phyloP scores from a whole-genome alignment of 176 grass and related monocot genomes.

The Juncus effusus region DNA sequence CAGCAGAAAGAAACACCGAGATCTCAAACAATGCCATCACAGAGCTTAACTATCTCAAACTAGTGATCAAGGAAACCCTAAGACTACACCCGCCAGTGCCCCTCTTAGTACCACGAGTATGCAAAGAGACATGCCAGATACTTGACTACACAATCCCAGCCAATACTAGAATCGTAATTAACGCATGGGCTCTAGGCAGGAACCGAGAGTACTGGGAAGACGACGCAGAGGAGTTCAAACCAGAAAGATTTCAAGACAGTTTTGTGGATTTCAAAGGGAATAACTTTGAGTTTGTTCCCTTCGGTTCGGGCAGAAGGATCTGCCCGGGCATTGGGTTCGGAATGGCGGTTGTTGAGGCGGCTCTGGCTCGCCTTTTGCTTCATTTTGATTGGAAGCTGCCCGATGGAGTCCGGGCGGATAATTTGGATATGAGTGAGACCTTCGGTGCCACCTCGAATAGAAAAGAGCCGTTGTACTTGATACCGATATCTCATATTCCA shows the following conservation, averaged over 20 bases:
- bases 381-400: conserved; percentile 29
- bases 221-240: conserved; percentile 13
- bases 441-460: not conserved
- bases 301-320: conserved; percentile 21
- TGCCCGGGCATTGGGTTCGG: conserved; percentile 15
- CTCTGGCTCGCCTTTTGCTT: conserved; percentile 6
- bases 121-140: conserved; percentile 7
- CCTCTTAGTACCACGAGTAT: conserved; percentile 5
- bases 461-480: conserved; percentile 19
- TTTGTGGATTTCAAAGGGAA: conserved; percentile 9
- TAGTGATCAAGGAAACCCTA: conserved; percentile 26
- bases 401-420: not conserved
- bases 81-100: conserved; percentile 17
- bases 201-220: conserved; percentile 15
- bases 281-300: conserved; percentile 24
- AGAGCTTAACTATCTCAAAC: conserved; percentile 8
- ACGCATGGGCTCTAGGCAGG: conserved; percentile 26
- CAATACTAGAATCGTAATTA: not conserved
- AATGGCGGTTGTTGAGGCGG: not conserved
- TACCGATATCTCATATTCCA: not conserved
- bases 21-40: not conserved
- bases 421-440: conserved; percentile 2
- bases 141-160: conserved; percentile 10
- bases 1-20: not conserved
- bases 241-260: not conserved